Evolutionary conservation across 2,329 filamentous ascomycete genomes (phyloP).

Genomic region (Xylariaceae sp.): DNA sequence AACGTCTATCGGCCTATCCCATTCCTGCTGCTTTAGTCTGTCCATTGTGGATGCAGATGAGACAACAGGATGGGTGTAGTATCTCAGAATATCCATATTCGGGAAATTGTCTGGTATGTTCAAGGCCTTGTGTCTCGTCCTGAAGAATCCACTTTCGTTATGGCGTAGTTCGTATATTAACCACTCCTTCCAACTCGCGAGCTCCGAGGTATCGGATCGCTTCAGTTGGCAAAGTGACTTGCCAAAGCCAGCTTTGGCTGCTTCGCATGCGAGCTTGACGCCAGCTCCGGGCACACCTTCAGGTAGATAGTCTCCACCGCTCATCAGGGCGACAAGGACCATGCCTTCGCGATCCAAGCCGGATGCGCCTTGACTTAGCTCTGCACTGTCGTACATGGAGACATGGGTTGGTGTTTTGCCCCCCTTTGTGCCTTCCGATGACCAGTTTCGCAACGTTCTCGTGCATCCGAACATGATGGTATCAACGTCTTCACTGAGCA

Average conservation of each 20-base stretch:
- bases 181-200: conserved; percentile 68
- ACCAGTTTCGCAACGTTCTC: conserved; percentile 77
- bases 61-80: conserved; percentile 84
- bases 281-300: conserved; percentile 87
- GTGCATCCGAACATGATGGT: conserved; percentile 95
- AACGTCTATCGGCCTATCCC: conserved; percentile 64
- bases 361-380: conserved; percentile 46
- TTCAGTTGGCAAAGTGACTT: conserved; percentile 67
- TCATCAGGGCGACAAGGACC: conserved; percentile 92
- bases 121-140: conserved; percentile 69
- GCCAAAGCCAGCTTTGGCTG: conserved; percentile 84
- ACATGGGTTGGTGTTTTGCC: conserved; percentile 79
- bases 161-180: conserved; percentile 74
- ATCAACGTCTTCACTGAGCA: conserved; percentile 94
- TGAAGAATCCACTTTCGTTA: conserved; percentile 81
- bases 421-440: conserved; percentile 63
- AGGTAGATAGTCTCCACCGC: conserved; percentile 89
- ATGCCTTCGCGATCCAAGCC: conserved; percentile 82
- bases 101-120: conserved; percentile 80
- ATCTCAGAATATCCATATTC: conserved; percentile 72
- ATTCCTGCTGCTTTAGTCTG: conserved; percentile 53
- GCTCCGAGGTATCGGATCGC: conserved; percentile 54
- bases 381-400: conserved; percentile 68
- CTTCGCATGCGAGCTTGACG: conserved; percentile 83
- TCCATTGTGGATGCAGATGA: conserved; percentile 60